Conservation (phyloP, 176 grass and related monocot genomes). For the Bolboschoenus planiculmis region DNA sequence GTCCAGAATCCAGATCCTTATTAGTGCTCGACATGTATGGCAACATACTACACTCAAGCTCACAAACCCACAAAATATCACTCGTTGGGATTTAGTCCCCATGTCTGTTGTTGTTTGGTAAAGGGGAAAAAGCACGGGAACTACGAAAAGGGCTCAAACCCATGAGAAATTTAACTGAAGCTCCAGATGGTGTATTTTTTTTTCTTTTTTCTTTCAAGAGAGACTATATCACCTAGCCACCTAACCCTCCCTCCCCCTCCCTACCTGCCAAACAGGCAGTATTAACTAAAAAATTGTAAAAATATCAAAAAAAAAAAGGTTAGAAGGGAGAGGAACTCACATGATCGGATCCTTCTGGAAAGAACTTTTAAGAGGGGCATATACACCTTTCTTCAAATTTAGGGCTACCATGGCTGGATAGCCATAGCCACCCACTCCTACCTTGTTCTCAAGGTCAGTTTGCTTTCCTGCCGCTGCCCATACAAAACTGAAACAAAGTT, state of each 20-base stretch:
- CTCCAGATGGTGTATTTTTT: background rate
- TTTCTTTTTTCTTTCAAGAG: background rate
- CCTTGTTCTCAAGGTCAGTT: constrained; percentile 70
- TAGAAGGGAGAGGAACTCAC: constrained; percentile 33
- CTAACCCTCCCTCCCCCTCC: background rate
- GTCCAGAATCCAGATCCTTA: background rate
- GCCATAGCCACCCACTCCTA: constrained; percentile 93
- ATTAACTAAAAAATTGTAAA: background rate
- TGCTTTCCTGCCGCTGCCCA: constrained; percentile 87
- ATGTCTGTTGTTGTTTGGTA: background rate
- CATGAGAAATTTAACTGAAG: background rate
- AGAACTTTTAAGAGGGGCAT: constrained; percentile 71
- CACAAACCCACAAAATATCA: background rate
- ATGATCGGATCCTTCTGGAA: constrained; percentile 70
- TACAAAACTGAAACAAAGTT: constrained; percentile 48
- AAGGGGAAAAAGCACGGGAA: background rate
- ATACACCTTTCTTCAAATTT: constrained; percentile 85
- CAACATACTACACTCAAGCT: background rate
- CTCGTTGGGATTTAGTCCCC: background rate
- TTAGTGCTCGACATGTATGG: background rate
- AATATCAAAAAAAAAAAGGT: background rate
- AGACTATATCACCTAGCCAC: background rate
- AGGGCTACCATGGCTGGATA: constrained; percentile 97
- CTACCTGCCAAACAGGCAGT: background rate
- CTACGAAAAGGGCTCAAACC: background rate